These are phyloP conservation scores for Diplodia seriata DNA, from an alignment of 2,329 filamentous ascomycete genomes.

Conservation along the genomic window DNA sequence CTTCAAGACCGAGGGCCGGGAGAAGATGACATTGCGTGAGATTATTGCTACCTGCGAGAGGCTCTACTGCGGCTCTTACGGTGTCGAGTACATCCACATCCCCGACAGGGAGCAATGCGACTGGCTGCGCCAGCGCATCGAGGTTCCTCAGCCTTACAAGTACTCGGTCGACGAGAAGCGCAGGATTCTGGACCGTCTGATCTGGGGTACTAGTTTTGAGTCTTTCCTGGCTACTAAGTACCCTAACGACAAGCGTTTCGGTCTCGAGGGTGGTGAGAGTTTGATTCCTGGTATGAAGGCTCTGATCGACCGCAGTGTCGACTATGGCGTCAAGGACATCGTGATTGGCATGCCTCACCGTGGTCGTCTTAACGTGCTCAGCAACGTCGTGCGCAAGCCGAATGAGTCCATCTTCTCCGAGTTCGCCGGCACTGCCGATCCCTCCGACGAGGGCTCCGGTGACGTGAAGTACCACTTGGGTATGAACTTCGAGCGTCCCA, in stretches of 20 bases:
- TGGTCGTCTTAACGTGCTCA: conserved; percentile 95
- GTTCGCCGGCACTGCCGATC: conserved; percentile 86
- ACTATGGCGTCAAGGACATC: conserved; percentile 98
- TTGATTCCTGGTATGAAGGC: conserved; percentile 99
- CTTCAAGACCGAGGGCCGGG: conserved; percentile 85
- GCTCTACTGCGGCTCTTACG: conserved; percentile 97
- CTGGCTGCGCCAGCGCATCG: conserved; percentile 94
- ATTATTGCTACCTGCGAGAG: conserved; percentile 93
- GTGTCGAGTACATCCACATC: conserved; percentile 98
- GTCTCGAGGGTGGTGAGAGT: conserved; percentile 95
- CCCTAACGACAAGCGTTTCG: conserved; percentile 99
- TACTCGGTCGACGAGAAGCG: conserved; percentile 99
- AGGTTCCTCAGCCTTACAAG: conserved; percentile 93
- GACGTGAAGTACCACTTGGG: conserved; percentile 99
- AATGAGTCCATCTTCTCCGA: conserved; percentile 99
- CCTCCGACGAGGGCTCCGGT: conserved; percentile 93
- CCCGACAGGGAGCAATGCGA: conserved; percentile 97
- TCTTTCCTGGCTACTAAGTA: conserved; percentile 95
- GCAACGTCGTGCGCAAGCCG: conserved; percentile 97
- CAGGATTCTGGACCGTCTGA: conserved; percentile 93
- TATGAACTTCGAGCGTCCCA: conserved; percentile 99
- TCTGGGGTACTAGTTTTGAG: conserved; percentile 99
- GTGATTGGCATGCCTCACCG: conserved; percentile 99
- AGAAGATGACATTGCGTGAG: conserved; percentile 96
- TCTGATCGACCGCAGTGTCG: conserved; percentile 95